Evolutionary conservation across 371 early-diverging fungal genomes (phyloP).

Genomic region (Mortierella sp.): DNA sequence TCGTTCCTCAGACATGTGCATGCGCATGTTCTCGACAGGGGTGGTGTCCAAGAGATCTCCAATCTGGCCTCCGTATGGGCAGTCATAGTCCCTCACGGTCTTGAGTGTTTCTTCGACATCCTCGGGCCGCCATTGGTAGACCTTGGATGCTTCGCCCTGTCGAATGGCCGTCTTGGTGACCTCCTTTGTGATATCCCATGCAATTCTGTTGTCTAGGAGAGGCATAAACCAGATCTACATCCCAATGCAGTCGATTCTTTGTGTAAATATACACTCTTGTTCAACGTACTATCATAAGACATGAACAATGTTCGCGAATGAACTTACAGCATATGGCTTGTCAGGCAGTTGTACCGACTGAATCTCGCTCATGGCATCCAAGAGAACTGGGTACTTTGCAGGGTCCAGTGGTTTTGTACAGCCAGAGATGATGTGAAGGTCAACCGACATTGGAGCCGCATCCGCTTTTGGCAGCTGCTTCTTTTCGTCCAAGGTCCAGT

Average conservation of each 20-base stretch:
- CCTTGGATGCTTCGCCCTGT: constrained; percentile 49
- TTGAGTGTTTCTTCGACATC: constrained; percentile 37
- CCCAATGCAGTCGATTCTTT: too few species aligned
- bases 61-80: constrained; percentile 51
- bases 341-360: constrained; percentile 48
- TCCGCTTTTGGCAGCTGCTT: constrained; percentile 40
- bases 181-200: constrained; percentile 48
- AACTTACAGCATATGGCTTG: constrained; percentile 43
- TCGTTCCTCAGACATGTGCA: constrained; percentile 51
- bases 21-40: constrained; percentile 27
- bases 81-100: constrained; percentile 28
- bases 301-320: too few species aligned
- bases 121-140: constrained; percentile 39
- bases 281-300: too few species aligned
- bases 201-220: constrained; percentile 47
- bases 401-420: constrained; percentile 51
- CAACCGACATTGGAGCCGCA: constrained; percentile 30
- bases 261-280: too few species aligned
- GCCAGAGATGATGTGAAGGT: constrained; percentile 41
- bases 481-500: constrained; percentile 51
- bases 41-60: constrained; percentile 44
- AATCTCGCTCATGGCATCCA: constrained; percentile 53
- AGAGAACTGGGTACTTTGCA: constrained; percentile 34
- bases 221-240: constrained; percentile 53
- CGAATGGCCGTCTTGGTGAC: constrained; percentile 32